Conservation (phyloP, 2,329 filamentous ascomycete species). For the Huntiella omanensis region DNA sequence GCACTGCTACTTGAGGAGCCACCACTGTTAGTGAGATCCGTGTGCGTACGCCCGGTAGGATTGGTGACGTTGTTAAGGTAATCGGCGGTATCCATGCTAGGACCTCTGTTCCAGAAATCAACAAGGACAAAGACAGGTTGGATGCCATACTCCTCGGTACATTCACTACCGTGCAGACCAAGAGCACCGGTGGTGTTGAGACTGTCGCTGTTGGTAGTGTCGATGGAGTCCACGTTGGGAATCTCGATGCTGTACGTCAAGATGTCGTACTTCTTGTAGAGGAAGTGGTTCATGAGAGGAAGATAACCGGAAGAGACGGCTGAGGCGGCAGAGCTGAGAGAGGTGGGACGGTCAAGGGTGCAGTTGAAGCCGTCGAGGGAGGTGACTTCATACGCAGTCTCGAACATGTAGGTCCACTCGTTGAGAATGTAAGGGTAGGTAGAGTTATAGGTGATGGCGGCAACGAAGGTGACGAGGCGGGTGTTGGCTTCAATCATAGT, state of each 20-base stretch:
- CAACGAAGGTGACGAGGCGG: slow-evolving; percentile 51
- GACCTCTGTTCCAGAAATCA: slow-evolving; percentile 60
- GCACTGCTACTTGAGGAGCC: background rate
- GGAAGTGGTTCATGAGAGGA: slow-evolving; percentile 66
- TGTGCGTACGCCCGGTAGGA: slow-evolving; percentile 6
- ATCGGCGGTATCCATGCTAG: slow-evolving; percentile 52
- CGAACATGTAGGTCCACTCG: slow-evolving; percentile 51
- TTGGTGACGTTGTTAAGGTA: slow-evolving; percentile 33
- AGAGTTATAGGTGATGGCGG: slow-evolving; percentile 26
- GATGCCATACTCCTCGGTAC: slow-evolving; percentile 36
- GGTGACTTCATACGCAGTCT: slow-evolving; percentile 50
- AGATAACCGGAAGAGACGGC: slow-evolving; percentile 42
- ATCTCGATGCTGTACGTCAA: slow-evolving; percentile 38
- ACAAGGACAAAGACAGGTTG: slow-evolving; percentile 58
- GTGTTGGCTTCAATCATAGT: slow-evolving; percentile 44
- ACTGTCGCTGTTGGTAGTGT: slow-evolving; percentile 44
- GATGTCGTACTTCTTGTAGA: slow-evolving; percentile 32
- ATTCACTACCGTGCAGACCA: slow-evolving; percentile 34
- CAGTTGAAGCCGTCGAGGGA: slow-evolving; percentile 50
- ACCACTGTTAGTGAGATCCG: slow-evolving; percentile 6
- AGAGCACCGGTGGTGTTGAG: slow-evolving; percentile 33
- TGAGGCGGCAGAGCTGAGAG: slow-evolving; percentile 26
- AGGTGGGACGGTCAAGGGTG: slow-evolving; percentile 44
- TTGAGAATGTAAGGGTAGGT: slow-evolving; percentile 38
- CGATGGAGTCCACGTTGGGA: slow-evolving; percentile 41